Evolutionary conservation across 768 basidiomycete genomes (phyloP), one percentile per base, ranked within the genome.

Genomic region (Coprinellus micaceus): DNA sequence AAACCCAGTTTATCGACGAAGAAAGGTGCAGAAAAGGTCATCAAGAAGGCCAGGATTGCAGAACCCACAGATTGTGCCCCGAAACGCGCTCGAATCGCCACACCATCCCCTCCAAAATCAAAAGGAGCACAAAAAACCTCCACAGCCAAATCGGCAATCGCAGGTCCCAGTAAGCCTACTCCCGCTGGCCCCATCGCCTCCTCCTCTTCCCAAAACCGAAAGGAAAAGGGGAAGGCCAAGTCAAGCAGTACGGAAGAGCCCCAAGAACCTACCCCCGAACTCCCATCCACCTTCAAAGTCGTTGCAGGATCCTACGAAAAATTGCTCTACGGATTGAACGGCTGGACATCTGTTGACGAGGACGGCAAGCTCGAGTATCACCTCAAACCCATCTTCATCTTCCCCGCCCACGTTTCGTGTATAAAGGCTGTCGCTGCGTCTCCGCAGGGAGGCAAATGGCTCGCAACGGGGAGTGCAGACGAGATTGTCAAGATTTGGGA

Each of bases 401-500:
- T 99, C 73, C 95, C 97, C 26, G 97, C 97, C 0, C 97, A 99
- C 67, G 84, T 96, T 43, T 93, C 91, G 2, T 94, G 85, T 64
- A 88, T 99, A 58, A 94, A 95, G 66, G 83, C 92, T 11, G 88
- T 95, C 28, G 88, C 94, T 2, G 89, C 91, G 0, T 90, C 90
- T 0, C 94, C 94, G 2, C 72, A 82, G 2, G 94, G 94, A 29
- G 94, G 94, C 1, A 98, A 97, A 73, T 98, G 94, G 94, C 79
- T 98, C 15, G 96, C 94, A 7, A 94, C 89, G 0, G 97, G 94
- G 6, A 93, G 92, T 60, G 82, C 90, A n/a, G 97, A 99, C 67
- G 97, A 98, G 69, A 90, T 95, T 48, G 75, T 98, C 63, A 98
- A 98, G 69, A 86, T 99, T 9, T 99, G 97, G 97, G 94, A 98